Percentiles rank a stretch among this genome's conserved stretches.
Evolutionary conservation across 306 rosid species (phyloP).

Genomic region (Prinsepia uniflora): DNA sequence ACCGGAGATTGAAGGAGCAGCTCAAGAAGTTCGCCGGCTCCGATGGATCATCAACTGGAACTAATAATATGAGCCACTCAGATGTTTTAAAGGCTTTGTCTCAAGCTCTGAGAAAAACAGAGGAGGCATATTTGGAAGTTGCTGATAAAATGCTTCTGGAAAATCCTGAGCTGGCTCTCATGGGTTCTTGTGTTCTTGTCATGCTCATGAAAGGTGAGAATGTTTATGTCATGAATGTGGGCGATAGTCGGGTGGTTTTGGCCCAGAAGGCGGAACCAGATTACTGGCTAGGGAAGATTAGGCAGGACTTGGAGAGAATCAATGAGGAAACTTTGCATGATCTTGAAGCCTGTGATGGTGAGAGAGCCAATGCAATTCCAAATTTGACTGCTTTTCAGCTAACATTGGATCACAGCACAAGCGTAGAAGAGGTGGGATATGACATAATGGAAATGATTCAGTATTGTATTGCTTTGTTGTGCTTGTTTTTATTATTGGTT

Average conservation of each 20-base stretch:
- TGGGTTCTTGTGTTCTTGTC: slow-evolving; percentile 99
- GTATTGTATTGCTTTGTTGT: not conserved
- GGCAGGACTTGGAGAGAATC: slow-evolving; percentile 88
- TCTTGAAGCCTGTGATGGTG: slow-evolving; percentile 70
- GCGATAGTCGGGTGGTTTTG: slow-evolving; percentile 87
- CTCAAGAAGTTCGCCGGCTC: slow-evolving; percentile 48
- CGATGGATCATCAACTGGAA: slow-evolving; percentile 5
- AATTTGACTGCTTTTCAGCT: slow-evolving; percentile 68
- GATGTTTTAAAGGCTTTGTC: slow-evolving; percentile 86
- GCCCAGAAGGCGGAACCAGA: slow-evolving; percentile 91
- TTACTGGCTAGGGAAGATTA: slow-evolving; percentile 85
- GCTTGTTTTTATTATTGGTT: not conserved
- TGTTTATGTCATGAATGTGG: slow-evolving; percentile 90
- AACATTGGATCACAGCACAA: slow-evolving; percentile 85
- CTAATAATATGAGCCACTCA: slow-evolving; percentile 38
- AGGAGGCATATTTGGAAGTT: slow-evolving; percentile 74
- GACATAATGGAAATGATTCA: not conserved
- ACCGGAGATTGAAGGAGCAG: slow-evolving; percentile 75
- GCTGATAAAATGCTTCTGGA: slow-evolving; percentile 78
- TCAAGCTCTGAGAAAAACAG: slow-evolving; percentile 76
- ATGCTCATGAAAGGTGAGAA: slow-evolving; percentile 97
- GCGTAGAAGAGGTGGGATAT: slow-evolving; percentile 57
- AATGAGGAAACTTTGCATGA: slow-evolving; percentile 89
- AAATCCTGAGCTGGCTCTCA: slow-evolving; percentile 90
- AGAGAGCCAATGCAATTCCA: slow-evolving; percentile 43